Evolutionary conservation across 2,329 filamentous ascomycete genomes (phyloP).

Genomic region (Lachnellula hyalina): DNA sequence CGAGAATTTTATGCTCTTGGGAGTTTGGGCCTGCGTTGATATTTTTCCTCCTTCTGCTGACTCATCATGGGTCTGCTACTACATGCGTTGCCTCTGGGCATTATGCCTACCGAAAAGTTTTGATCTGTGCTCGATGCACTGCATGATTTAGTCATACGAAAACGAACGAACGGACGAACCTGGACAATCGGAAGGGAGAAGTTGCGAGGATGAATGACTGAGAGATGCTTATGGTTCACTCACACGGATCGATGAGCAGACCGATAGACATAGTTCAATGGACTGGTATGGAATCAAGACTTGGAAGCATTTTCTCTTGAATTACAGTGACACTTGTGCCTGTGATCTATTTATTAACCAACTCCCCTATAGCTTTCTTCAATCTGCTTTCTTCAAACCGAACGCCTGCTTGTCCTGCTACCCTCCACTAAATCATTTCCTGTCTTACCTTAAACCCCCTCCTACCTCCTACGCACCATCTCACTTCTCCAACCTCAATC

Average conservation of each 20-base stretch:
- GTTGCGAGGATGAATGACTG: constrained; percentile 20
- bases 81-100: not conserved
- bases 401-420: not conserved
- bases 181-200: constrained; percentile 9
- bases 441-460: not conserved
- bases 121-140: not conserved
- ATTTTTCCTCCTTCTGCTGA: constrained; percentile 1
- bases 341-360: not conserved
- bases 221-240: constrained; percentile 5
- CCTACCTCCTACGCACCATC: not conserved
- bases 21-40: constrained; percentile 12
- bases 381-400: not conserved
- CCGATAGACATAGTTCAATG: constrained; percentile 11
- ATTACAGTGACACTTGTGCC: no score
- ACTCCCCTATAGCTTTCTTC: not conserved
- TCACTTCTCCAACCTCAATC: no score
- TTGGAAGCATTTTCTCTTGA: not conserved
- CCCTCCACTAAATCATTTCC: no score
- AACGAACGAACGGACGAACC: constrained; percentile 11
- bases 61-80: not conserved
- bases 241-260: constrained; percentile 2
- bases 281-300: constrained; percentile 1
- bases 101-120: not conserved
- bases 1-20: constrained; percentile 9
- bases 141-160: not conserved